Base-by-base conservation (phyloP, 495 filamentous ascomycete species). In the Aspergillus carlsbadensis region DNA sequence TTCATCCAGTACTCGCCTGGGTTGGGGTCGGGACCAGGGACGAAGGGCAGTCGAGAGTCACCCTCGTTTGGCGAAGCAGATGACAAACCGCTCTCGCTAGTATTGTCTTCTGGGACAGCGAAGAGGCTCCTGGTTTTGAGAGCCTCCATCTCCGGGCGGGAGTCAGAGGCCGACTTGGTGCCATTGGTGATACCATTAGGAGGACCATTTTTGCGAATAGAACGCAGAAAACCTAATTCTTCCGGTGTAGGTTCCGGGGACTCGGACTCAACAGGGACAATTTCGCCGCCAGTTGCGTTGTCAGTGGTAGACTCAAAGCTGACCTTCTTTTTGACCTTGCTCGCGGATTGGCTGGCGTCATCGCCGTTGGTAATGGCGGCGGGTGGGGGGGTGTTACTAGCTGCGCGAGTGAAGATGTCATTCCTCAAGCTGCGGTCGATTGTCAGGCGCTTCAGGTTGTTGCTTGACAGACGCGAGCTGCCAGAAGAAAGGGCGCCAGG, bases 1-100 rank as follows among this genome's bases (percentile, higher is more conserved):
- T 78, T 80, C 86, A 92, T 95, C 84, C 84, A 97, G 72, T 98
- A 98, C 3, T 81, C 75, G 56, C 90, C 91, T 18, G 84, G 78
- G 31, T 81, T 75, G 39, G 82, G 84, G 52, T 88, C 84, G 15
- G 61, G 67, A 6, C 71, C 71, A 21, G 74, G 69, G 31, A 63
- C 61, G 51, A 70, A 67, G 0, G 71, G 18, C 29, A 66, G 54
- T 15, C 70, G 70, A 21, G 68, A 59, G 54, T 63, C 50, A n/a
- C 54, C 60, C 6, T 78, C 66, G 21, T 67, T 64, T 3, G 54
- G 31, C 17, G 44, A 49, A 15, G 69, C 58, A 18, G 75, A 70
- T 29, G 69, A 54, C 3, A 29, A 8, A 5, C 3, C 43, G 24
- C 33, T 29, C 36, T 75, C 76, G 8, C 26, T 29, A 29, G 26